Percentiles rank a stretch among this genome's conserved stretches.
phyloP scores from a whole-genome alignment of 1,284 basidiomycete genomes.

The Leccinum glutinopallens region DNA sequence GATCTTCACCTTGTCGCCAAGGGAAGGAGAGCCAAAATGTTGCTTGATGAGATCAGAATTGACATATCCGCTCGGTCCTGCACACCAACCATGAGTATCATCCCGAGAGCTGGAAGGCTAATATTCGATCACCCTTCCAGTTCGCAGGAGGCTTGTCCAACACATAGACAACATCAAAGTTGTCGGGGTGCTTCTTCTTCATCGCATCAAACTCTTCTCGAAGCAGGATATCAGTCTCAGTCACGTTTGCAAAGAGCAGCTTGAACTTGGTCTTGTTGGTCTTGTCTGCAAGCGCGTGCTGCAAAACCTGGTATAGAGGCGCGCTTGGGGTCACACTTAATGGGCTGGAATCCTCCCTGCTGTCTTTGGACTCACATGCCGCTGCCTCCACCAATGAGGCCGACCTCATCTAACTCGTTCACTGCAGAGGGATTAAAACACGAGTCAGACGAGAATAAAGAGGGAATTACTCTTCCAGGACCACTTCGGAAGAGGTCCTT shows the following conservation, averaged over 20 bases:
- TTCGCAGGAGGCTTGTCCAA: constrained; percentile 75
- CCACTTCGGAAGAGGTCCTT: constrained; percentile 89
- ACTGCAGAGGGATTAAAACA: constrained; percentile 42
- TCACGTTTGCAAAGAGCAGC: constrained; percentile 88
- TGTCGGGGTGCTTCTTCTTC: constrained; percentile 69
- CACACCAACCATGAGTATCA: constrained; percentile 15
- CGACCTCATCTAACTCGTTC: constrained; percentile 86
- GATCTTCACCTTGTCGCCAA: constrained; percentile 83
- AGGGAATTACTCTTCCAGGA: constrained; percentile 65
- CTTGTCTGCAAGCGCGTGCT: constrained; percentile 70
- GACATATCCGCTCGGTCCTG: constrained; percentile 73
- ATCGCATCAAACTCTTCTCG: constrained; percentile 80
- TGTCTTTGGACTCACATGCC: constrained; percentile 66
- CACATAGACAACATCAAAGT: constrained; percentile 84
- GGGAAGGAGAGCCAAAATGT: constrained; percentile 67
- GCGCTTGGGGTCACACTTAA: constrained; percentile 47
- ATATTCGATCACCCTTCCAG: constrained; percentile 63
- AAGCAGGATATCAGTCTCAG: constrained; percentile 90
- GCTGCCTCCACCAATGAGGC: constrained; percentile 87
- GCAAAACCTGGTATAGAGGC: constrained; percentile 76
- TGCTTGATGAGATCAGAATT: constrained; percentile 71
- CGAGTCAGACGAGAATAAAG: background rate
- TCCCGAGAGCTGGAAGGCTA: constrained; percentile 1
- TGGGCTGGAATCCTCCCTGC: constrained; percentile 11
- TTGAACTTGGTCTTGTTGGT: constrained; percentile 95